Evolutionary conservation across 768 basidiomycete genomes (phyloP).

Genomic region (Lanmaoa pseudosensibilis): DNA sequence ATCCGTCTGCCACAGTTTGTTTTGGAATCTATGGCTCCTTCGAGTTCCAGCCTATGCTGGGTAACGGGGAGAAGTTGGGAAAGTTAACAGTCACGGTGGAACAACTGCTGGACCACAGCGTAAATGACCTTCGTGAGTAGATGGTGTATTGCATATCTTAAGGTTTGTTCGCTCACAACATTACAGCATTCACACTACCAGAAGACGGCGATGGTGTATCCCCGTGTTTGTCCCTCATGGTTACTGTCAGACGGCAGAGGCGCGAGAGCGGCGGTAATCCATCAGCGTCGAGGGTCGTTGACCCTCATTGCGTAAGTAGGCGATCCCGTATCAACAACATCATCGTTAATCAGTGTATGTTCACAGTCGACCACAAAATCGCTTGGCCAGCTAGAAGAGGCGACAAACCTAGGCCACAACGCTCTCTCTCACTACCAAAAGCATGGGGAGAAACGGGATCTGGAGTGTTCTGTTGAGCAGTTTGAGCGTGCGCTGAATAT

Average conservation of each 20-base stretch:
- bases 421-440: background rate
- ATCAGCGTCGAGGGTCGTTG: background rate
- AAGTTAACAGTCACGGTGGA: background rate
- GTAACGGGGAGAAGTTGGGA: conserved; percentile 1
- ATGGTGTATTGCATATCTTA: no score
- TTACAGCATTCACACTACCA: background rate
- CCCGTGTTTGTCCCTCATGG: background rate
- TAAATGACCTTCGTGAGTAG: background rate
- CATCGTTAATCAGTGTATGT: background rate
- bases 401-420: background rate
- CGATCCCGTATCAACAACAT: background rate
- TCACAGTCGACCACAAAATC: background rate
- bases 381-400: background rate
- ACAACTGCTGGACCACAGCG: background rate
- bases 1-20: background rate
- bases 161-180: background rate
- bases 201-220: background rate
- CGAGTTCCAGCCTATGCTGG: conserved; percentile 4
- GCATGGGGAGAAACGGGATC: background rate
- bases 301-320: background rate
- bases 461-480: background rate
- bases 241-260: background rate
- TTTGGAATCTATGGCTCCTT: conserved; percentile 1
- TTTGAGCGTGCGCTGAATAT: conserved; percentile 4
- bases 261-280: background rate